Percentiles rank a stretch among this genome's conserved stretches.
These are phyloP conservation scores for Rhynchosporium secalis DNA, from an alignment of 2,329 filamentous ascomycete genomes.

Conservation along the genomic window DNA sequence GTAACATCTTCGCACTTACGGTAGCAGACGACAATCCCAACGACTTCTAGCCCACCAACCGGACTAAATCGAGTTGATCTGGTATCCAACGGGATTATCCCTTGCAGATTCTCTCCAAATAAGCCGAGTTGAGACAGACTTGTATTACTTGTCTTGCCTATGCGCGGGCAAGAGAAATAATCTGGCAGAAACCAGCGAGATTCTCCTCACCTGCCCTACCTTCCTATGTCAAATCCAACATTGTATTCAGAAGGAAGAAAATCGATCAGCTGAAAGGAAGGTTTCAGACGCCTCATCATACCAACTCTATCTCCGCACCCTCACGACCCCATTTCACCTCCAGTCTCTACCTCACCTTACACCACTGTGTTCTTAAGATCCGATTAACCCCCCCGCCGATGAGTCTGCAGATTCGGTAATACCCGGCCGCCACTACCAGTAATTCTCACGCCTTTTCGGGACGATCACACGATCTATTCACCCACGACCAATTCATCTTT, in stretches of 20 bases:
- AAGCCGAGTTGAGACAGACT: conserved; percentile 34
- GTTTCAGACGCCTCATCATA: no score
- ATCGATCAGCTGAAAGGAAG: no score
- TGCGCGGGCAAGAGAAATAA: conserved; percentile 10
- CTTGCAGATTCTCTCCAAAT: background rate
- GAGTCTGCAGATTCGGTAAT: background rate
- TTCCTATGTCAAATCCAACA: background rate
- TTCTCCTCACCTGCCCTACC: conserved; percentile 7
- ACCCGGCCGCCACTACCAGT: background rate
- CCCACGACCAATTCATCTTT: background rate
- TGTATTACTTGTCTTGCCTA: conserved; percentile 13
- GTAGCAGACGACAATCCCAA: background rate
- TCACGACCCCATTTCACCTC: background rate
- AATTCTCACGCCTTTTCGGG: background rate
- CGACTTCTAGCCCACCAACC: background rate
- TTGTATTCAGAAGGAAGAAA: no score
- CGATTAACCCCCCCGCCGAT: conserved; percentile 9
- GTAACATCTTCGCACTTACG: background rate
- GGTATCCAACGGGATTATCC: background rate
- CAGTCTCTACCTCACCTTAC: background rate
- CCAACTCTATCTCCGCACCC: conserved; percentile 5
- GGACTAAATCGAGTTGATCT: background rate
- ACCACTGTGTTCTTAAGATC: background rate
- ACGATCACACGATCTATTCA: background rate
- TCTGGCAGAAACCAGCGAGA: background rate